These are phyloP conservation scores for Cordia subcordata DNA, from an alignment of 257 asterid species.

Conservation along the genomic window DNA sequence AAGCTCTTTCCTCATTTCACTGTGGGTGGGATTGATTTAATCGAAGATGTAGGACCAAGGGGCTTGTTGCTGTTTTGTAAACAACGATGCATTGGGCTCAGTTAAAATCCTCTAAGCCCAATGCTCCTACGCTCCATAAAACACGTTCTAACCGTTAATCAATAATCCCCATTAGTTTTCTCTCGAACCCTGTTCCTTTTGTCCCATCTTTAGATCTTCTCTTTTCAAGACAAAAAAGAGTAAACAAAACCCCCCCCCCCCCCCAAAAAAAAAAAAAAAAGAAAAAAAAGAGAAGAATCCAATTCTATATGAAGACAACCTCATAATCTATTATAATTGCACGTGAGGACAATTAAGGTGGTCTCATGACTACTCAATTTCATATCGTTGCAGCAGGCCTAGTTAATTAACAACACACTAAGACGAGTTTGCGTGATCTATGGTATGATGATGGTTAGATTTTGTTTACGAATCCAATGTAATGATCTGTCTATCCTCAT, in stretches of 20 bases:
- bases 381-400: too few species aligned
- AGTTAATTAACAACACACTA: background rate
- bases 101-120: constrained; percentile 18
- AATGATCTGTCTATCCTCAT: constrained; percentile 5
- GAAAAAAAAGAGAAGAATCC: too few species aligned
- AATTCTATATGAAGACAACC: background rate
- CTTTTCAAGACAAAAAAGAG: background rate
- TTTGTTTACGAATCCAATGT: background rate
- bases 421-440: background rate
- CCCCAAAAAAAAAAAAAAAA: too few species aligned
- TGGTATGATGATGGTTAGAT: background rate
- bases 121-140: constrained; percentile 8
- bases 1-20: too few species aligned
- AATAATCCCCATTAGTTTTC: background rate
- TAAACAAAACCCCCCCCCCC: too few species aligned
- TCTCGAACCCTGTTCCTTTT: constrained; percentile 14
- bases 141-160: constrained; percentile 7
- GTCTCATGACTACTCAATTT: background rate
- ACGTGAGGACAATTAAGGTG: background rate
- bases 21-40: background rate
- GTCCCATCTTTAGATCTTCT: constrained; percentile 7
- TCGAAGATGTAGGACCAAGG: background rate
- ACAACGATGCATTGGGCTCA: background rate
- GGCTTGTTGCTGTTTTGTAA: constrained; percentile 1
- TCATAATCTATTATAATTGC: background rate